Evolutionary conservation across 2,329 filamentous ascomycete species (phyloP).

Genomic region (Lasiodiplodia sp.): DNA sequence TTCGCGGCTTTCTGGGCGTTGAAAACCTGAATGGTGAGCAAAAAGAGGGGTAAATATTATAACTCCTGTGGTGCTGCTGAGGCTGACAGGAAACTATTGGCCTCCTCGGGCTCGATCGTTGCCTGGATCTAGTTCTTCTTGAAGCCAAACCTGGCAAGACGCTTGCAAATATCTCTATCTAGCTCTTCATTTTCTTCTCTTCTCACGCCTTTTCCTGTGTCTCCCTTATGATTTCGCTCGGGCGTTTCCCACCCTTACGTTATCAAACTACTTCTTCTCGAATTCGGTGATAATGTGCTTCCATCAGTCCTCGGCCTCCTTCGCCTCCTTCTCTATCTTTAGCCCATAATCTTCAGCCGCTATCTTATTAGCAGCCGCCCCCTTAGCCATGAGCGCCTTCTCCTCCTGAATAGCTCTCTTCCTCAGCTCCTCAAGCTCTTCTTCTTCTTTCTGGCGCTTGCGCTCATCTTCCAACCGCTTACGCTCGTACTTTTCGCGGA

Average conservation of each 20-base stretch:
- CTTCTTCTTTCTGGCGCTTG: constrained; percentile 33
- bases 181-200: constrained; percentile 49
- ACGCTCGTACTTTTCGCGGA: constrained; percentile 43
- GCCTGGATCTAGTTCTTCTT: constrained; percentile 57
- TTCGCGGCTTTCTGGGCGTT: too few relatives aligned
- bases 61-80: constrained; percentile 29
- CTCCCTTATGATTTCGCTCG: constrained; percentile 47
- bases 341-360: constrained; percentile 46
- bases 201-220: constrained; percentile 51
- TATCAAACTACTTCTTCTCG: constrained; percentile 37
- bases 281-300: constrained; percentile 37
- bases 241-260: constrained; percentile 52
- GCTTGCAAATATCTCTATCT: constrained; percentile 51
- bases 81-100: constrained; percentile 43
- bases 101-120: constrained; percentile 56
- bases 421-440: constrained; percentile 41
- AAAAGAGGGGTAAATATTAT: too few relatives aligned
- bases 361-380: constrained; percentile 33
- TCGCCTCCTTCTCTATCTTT: constrained; percentile 41
- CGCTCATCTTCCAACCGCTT: constrained; percentile 37
- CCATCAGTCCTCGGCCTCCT: constrained; percentile 37
- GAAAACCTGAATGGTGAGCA: too few relatives aligned
- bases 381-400: constrained; percentile 43
- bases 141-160: constrained; percentile 54
- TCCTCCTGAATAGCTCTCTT: constrained; percentile 41